phyloP scores from a whole-genome alignment of 2,329 filamentous ascomycete genomes.

The Mollisiaceae sp. region DNA sequence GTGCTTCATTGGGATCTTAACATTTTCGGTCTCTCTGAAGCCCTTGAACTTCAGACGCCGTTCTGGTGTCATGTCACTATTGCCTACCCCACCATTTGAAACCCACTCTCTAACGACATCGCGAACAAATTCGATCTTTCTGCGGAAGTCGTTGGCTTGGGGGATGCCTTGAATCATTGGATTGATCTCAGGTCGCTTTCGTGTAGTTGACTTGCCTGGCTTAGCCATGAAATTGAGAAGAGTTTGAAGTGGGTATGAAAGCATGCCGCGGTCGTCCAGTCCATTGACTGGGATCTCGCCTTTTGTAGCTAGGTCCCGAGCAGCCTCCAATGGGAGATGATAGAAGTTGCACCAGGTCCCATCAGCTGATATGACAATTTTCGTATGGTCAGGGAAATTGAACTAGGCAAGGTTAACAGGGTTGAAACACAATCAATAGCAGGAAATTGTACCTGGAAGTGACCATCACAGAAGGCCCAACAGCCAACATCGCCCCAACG shows the following conservation, averaged over 20 bases:
- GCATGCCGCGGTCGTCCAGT: conserved; percentile 70
- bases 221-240: conserved; percentile 68
- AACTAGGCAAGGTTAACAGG: conserved; percentile 55
- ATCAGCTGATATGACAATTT: conserved; percentile 76
- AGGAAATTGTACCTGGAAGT: conserved; percentile 64
- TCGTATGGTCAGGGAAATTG: conserved; percentile 89
- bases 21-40: conserved; percentile 58
- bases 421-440: background rate
- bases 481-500: conserved; percentile 80
- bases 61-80: conserved; percentile 60
- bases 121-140: conserved; percentile 76
- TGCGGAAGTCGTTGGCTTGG: conserved; percentile 72
- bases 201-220: conserved; percentile 53
- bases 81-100: conserved; percentile 70
- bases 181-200: conserved; percentile 64
- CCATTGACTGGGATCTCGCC: conserved; percentile 74
- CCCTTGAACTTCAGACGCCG: conserved; percentile 64
- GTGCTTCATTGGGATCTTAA: conserved; percentile 62
- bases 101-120: conserved; percentile 75
- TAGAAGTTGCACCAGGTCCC: conserved; percentile 81
- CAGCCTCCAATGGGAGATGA: conserved; percentile 74
- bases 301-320: conserved; percentile 65
- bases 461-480: conserved; percentile 82
- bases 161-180: conserved; percentile 67
- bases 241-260: conserved; percentile 75